Base-by-base conservation (phyloP, 345 rosid species). In the Noccaea caerulescens region DNA sequence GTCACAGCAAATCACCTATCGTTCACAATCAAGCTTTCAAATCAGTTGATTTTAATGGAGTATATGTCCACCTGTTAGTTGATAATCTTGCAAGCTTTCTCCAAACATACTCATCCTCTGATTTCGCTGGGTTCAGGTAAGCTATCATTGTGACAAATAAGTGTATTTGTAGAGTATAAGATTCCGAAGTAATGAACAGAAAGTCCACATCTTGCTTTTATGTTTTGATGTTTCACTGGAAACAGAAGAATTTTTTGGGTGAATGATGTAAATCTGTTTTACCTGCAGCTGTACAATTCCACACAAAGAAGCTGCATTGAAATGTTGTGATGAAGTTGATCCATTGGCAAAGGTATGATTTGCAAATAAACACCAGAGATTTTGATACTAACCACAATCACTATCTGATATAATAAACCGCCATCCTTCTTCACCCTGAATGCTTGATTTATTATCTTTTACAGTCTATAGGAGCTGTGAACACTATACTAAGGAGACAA, bases 401-500 rank as follows among this genome's bases (percentile, higher is more conserved):
- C 30, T 39, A 32, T 12, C 20, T 30, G 58, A 45, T 75, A 10
- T 56, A 46, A 1, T 38, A 55, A 14, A 11, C 43, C 4, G 10
- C 14, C 37, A 16, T 53, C 23, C 16, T 53, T 27, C 46, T 45
- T 53, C 50, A 32, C 42, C 9, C 23, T 76, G 63, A 56, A 27
- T 72, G 57, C n/a, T 77, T 69, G 62, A 43, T 66, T 38, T 58
- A 38, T 25, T 64, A 16, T 79, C 54, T 74, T 58, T 38, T 72
- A 32, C 88, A 94, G 99, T 86, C 91, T 42, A 91, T 94, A 62
- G 99, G 97, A 80, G 99, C 99, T 81, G 95, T 85, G 78, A 94
- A 88, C 80, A 91, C 94, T 82, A 80, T 94, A 63, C 50, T 89
- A 49, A 86, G 93, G 81, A 83, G 97, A 73, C 72, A 81, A 68